Conservation (phyloP, 2,329 filamentous ascomycete species). For the Xylariaceae sp. region DNA sequence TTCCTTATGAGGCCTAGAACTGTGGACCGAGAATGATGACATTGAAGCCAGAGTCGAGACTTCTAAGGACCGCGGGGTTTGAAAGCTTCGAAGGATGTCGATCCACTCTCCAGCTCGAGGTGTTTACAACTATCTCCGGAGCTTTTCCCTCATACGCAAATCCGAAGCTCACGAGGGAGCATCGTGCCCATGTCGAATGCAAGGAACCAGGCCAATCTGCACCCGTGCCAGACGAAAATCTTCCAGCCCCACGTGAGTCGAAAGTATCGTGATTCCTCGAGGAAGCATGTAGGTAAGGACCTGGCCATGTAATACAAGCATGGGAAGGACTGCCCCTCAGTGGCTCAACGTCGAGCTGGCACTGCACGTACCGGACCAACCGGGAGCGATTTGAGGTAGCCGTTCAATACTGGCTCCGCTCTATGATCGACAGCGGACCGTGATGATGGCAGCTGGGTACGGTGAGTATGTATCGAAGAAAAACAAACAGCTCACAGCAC, state of each 20-base stretch:
- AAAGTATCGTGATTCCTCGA: conserved; percentile 35
- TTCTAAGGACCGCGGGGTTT: neutral
- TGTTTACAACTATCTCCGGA: neutral
- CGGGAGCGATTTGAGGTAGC: conserved; percentile 4
- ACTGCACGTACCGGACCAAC: conserved; percentile 21
- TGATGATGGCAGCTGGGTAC: conserved; percentile 35
- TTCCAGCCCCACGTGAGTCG: conserved; percentile 38
- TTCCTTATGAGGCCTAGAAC: conserved; percentile 32
- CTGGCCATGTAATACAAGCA: neutral
- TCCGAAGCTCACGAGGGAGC: conserved; percentile 38
- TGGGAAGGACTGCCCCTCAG: no score
- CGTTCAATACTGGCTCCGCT: conserved; percentile 23
- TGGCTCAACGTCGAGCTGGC: no score
- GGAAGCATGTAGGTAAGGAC: conserved; percentile 9
- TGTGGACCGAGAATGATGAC: no score
- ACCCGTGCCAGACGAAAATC: conserved; percentile 35
- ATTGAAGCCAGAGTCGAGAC: no score
- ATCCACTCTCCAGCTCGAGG: neutral
- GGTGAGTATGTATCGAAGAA: conserved; percentile 34
- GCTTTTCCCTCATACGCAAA: conserved; percentile 32
- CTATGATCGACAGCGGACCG: conserved; percentile 32
- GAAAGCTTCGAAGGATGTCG: neutral
- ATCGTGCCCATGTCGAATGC: conserved; percentile 33
- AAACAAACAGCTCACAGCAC: neutral
- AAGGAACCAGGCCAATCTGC: neutral